A percentile compares a stretch with the other conserved stretches of the same genome.
Conservation (phyloP, 805 yeast species). For the Metschnikowia anglica region DNA sequence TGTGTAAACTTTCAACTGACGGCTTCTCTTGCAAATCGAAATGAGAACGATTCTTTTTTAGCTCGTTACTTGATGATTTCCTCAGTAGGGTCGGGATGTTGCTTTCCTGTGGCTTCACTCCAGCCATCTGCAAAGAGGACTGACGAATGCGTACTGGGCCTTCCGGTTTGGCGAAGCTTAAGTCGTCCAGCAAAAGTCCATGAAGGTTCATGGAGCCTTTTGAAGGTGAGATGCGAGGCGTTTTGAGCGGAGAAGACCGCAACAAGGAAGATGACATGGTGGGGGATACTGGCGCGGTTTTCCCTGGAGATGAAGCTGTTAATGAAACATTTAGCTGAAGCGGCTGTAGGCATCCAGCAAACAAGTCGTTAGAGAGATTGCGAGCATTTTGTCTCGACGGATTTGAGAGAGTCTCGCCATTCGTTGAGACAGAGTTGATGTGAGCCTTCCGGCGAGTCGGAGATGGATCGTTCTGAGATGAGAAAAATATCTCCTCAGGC, state of each 20-base stretch:
- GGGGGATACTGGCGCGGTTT: constrained; percentile 1
- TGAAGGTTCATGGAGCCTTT: constrained; percentile 40
- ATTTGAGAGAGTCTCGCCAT: neutral
- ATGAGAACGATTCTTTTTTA: neutral
- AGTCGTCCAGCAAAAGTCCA: constrained; percentile 27
- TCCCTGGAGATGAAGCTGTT: constrained; percentile 1
- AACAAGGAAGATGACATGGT: neutral
- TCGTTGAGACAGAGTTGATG: neutral
- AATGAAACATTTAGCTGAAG: constrained; percentile 8
- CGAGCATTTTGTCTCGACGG: constrained; percentile 1
- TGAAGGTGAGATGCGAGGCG: constrained; percentile 37
- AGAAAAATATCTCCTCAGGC: constrained; percentile 34
- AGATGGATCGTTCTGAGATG: constrained; percentile 16
- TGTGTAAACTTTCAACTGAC: constrained; percentile 2
- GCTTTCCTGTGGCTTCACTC: constrained; percentile 22
- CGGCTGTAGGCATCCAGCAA: constrained; percentile 8
- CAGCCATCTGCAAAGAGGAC: constrained; percentile 38
- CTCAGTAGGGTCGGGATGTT: constrained; percentile 3
- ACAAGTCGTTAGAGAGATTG: constrained; percentile 6
- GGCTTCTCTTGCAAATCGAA: constrained; percentile 13
- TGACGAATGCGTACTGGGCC: constrained; percentile 26
- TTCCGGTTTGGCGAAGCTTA: constrained; percentile 26
- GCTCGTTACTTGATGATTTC: constrained; percentile 5
- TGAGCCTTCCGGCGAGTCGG: constrained; percentile 15
- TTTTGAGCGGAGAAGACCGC: constrained; percentile 16